Evolutionary conservation across 495 filamentous ascomycete genomes (phyloP).

Genomic region (Aspergillus indologenus): DNA sequence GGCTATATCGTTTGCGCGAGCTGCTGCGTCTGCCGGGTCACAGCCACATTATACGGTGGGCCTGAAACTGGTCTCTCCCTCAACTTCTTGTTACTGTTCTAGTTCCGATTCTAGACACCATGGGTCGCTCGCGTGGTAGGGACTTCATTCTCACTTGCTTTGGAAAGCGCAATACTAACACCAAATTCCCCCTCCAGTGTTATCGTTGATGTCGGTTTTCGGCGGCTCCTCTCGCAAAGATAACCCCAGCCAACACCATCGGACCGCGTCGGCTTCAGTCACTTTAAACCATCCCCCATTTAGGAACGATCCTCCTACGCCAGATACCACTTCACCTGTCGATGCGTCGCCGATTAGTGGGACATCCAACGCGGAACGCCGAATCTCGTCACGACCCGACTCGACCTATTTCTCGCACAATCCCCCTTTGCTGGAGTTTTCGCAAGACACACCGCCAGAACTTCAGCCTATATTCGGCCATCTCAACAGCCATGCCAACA

Average conservation of each 20-base stretch:
- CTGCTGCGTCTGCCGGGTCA: neutral
- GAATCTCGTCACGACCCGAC: conserved; percentile 50
- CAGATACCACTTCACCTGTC: conserved; percentile 35
- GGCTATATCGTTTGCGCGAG: conserved; percentile 4
- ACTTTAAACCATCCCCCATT: conserved; percentile 27
- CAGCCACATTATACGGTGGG: neutral
- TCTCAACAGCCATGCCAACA: conserved; percentile 92
- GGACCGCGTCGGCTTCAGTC: conserved; percentile 22
- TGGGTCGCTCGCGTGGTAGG: conserved; percentile 47
- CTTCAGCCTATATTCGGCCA: conserved; percentile 91
- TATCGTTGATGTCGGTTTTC: conserved; percentile 63
- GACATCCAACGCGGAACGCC: conserved; percentile 26
- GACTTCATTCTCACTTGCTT: neutral
- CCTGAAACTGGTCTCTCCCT: conserved; percentile 13
- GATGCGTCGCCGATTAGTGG: conserved; percentile 28
- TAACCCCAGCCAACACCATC: conserved; percentile 29
- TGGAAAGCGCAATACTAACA: neutral
- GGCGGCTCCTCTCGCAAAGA: conserved; percentile 40
- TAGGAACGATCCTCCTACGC: conserved; percentile 36
- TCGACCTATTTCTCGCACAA: conserved; percentile 78
- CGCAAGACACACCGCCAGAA: conserved; percentile 82
- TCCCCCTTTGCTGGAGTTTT: conserved; percentile 81
- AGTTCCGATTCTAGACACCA: conserved; percentile 22
- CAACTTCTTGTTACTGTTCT: conserved; percentile 10
- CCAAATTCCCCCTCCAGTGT: conserved; percentile 36